Base-by-base conservation (phyloP, 2,329 filamentous ascomycete species). In the Shiraia sp. region DNA sequence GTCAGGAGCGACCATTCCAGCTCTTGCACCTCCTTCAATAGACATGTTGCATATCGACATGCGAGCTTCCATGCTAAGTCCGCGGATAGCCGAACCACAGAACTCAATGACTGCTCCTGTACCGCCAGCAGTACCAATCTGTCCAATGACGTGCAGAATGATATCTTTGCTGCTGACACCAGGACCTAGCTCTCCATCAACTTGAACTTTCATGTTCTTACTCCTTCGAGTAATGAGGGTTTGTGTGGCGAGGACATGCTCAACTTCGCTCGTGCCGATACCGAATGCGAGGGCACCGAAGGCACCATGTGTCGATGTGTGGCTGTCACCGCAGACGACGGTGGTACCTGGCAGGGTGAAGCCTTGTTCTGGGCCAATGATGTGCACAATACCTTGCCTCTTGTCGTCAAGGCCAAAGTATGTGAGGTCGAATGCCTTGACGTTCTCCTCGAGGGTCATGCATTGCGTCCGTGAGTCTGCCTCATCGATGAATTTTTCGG, bases 21-120 rank as follows among this genome's bases (percentile, higher is more conserved):
- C 92, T 74, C 93, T 82, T 33, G 93, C 93, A 72, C 93, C 93
- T 57, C 80, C 93, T 77, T 99, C 93, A 58, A 97, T 96, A 10
- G 91, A 90, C 93, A 97, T 97, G 77, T 99, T 99, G 78, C 93
- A 97, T 69, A 99, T 95, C 51, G 91, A 96, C 93, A 99, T 97
- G 57, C 93, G 85, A 30, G 92, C 93, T 73, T 97, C 93, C 82
- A 99, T 96, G 72, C 89, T 95, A 59, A 97, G 78, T 48, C 74
- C 75, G 57, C 90, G 85, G 67, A 99, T 96, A 48, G 93, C 89
- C 36, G 91, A 96, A 46, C 93, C 93, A 66, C 90, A 96, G 77
- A 92, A 99, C 76, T 99, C 93, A 61, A 99, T 96, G 53, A 97
- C 93, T 38, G 87, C 86, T 49, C 92, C 91, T 42, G 87, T 97